Evolutionary conservation across 495 filamentous ascomycete genomes (phyloP).

Genomic region (Lepidopterella palustris): DNA sequence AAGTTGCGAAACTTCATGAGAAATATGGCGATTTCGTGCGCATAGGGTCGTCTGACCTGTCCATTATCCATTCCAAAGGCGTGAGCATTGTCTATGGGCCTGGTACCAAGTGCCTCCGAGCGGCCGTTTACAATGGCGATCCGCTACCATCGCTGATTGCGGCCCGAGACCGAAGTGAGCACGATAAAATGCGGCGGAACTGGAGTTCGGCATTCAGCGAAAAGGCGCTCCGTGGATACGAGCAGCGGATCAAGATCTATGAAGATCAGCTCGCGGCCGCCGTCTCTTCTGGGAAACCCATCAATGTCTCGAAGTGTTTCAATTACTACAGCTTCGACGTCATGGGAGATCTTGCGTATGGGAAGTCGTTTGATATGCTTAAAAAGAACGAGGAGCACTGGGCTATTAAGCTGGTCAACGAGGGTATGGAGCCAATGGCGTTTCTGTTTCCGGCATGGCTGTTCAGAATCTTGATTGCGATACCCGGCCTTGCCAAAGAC

Average conservation of each 20-base stretch:
- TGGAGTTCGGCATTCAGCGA: constrained; percentile 41
- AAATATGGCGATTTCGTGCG: constrained; percentile 9
- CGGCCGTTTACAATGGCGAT: constrained; percentile 37
- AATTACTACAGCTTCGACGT: constrained; percentile 47
- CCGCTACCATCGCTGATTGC: constrained; percentile 32
- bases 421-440: constrained; percentile 5
- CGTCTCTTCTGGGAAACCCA: constrained; percentile 12
- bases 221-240: constrained; percentile 28
- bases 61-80: constrained; percentile 35
- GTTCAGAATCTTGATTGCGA: background rate
- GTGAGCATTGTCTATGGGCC: constrained; percentile 30
- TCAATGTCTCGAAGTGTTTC: constrained; percentile 44
- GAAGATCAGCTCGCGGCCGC: constrained; percentile 7
- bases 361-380: constrained; percentile 38
- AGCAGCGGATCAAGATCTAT: constrained; percentile 15
- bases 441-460: constrained; percentile 12
- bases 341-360: constrained; percentile 49
- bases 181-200: constrained; percentile 36
- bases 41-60: constrained; percentile 37
- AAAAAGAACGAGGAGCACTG: constrained; percentile 21
- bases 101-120: constrained; percentile 31
- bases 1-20: background rate
- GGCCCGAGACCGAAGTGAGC: constrained; percentile 29
- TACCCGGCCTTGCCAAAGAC: constrained; percentile 1
- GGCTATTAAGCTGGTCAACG: constrained; percentile 15